These are phyloP conservation scores for Penicillium sp. DNA, from an alignment of 2,329 filamentous ascomycete species.

Conservation along the genomic window DNA sequence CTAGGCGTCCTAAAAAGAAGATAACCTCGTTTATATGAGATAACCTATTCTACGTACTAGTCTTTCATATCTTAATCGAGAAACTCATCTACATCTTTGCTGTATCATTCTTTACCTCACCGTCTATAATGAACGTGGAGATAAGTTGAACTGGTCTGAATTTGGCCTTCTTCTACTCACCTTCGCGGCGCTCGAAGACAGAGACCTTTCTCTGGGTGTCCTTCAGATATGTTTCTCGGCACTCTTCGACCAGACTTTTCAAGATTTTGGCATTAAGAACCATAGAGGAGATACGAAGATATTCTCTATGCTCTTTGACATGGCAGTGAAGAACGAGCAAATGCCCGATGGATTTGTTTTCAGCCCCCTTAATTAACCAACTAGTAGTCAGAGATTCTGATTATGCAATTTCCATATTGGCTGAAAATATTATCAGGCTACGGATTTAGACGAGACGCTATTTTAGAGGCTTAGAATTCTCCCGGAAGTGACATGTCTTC, in stretches of 20 bases:
- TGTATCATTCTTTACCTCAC: conserved; percentile 29
- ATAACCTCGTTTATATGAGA: conserved; percentile 81
- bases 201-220: conserved; percentile 29
- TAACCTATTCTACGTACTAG: conserved; percentile 83
- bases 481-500: too few species aligned
- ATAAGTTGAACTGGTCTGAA: conserved; percentile 20
- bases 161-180: conserved; percentile 28
- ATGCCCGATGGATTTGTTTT: conserved; percentile 17
- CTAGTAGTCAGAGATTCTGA: too few species aligned
- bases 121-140: conserved; percentile 25
- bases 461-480: too few species aligned
- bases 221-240: conserved; percentile 34
- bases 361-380: too few species aligned
- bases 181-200: conserved; percentile 34
- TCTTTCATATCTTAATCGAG: conserved; percentile 33
- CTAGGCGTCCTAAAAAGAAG: conserved; percentile 79
- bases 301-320: conserved; percentile 24
- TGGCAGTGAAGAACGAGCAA: conserved; percentile 28
- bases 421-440: too few species aligned
- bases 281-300: conserved; percentile 26
- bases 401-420: too few species aligned
- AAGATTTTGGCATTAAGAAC: conserved; percentile 27
- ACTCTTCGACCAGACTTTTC: conserved; percentile 38
- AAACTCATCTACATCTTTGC: conserved; percentile 44
- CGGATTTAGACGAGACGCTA: too few species aligned